These are phyloP conservation scores for Tolypocladium ophioglossoides DNA, from an alignment of 2,329 filamentous ascomycete genomes.

Conservation along the genomic window DNA sequence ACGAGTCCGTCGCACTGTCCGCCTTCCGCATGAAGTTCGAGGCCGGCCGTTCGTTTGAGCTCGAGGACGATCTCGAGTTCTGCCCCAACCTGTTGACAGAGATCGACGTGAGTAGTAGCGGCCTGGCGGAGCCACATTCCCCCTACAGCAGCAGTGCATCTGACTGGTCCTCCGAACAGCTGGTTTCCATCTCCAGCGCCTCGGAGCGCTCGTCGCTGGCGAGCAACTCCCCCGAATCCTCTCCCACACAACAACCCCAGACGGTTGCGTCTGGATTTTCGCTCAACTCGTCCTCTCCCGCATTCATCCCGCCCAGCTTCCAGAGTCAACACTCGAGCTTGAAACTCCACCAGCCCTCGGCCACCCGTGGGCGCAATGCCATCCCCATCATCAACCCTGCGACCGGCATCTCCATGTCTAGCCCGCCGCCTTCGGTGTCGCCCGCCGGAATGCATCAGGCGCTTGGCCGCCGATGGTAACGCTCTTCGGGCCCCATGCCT, in stretches of 20 bases:
- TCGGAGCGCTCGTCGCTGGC: conserved; percentile 93
- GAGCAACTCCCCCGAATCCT: conserved; percentile 86
- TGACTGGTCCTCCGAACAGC: conserved; percentile 41
- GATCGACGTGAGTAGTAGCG: conserved; percentile 62
- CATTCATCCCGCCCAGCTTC: conserved; percentile 54
- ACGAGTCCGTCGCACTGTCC: conserved; percentile 63
- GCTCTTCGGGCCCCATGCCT: conserved; percentile 8
- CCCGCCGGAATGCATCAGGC: conserved; percentile 50
- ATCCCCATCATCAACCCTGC: conserved; percentile 97
- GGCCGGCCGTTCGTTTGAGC: conserved; percentile 83
- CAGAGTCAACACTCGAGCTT: conserved; percentile 55
- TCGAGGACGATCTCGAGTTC: conserved; percentile 94
- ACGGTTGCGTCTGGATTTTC: conserved; percentile 71
- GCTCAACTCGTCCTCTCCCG: conserved; percentile 54
- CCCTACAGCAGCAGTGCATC: conserved; percentile 9
- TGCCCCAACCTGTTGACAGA: conserved; percentile 88
- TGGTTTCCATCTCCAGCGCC: conserved; percentile 83
- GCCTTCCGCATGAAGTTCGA: conserved; percentile 84
- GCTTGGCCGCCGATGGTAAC: conserved; percentile 44
- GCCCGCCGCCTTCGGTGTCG: conserved; percentile 67
- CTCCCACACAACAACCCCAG: conserved; percentile 79
- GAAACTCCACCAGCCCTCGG: conserved; percentile 85
- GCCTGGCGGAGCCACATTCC: conserved; percentile 6
- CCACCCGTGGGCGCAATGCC: conserved; percentile 82
- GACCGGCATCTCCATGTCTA: conserved; percentile 79